phyloP scores from a whole-genome alignment of 306 rosid genomes.

The Inga leiocalycina region DNA sequence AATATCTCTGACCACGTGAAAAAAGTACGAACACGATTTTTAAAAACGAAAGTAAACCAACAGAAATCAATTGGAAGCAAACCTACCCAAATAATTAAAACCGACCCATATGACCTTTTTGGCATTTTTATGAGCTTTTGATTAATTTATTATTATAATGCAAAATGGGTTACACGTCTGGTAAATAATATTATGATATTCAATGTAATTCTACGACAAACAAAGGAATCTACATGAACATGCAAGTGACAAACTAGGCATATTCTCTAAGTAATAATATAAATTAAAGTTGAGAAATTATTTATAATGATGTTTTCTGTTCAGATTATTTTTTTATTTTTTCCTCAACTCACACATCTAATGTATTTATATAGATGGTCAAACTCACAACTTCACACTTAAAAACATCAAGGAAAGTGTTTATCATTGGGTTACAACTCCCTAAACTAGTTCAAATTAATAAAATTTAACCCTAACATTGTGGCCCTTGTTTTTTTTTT shows the following conservation, averaged over 20 bases:
- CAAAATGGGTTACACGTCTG: not conserved
- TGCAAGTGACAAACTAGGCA: not conserved
- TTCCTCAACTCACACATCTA: no score
- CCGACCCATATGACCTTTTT: slow-evolving; percentile 10
- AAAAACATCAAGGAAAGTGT: no score
- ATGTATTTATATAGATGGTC: no score
- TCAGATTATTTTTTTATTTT: not conserved
- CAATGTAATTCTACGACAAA: slow-evolving; percentile 13
- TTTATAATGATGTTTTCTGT: not conserved
- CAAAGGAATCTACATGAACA: not conserved
- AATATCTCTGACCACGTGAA: slow-evolving; percentile 46
- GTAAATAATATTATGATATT: not conserved
- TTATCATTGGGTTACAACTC: no score
- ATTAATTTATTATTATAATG: not conserved
- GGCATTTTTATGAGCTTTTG: not conserved
- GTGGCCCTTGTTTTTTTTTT: no score
- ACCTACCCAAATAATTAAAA: not conserved
- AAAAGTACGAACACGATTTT: slow-evolving; percentile 29
- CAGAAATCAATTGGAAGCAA: slow-evolving; percentile 27
- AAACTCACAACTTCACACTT: no score
- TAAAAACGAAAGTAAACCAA: slow-evolving; percentile 13
- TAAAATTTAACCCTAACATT: not conserved
- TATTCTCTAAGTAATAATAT: not conserved
- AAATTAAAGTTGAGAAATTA: not conserved
- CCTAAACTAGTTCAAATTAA: no score